Base-by-base conservation (phyloP, 2,329 filamentous ascomycete species). In the Trichophyton benhamiae region DNA sequence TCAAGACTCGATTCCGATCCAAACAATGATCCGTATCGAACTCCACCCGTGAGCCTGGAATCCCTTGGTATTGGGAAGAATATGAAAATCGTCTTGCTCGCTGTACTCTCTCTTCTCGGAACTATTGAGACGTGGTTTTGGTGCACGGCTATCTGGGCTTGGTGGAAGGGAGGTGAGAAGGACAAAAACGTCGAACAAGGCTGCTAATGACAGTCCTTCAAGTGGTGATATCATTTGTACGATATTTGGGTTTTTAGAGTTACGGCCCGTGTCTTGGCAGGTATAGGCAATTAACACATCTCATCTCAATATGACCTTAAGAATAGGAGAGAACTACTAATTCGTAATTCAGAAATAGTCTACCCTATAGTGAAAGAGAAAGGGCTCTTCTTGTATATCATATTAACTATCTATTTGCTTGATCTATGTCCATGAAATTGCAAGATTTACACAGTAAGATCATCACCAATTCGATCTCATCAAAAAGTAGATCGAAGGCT, bases 101-200 rank as follows among this genome's bases (percentile, higher is more conserved):
- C 9, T 11, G 20, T 48, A 8, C 20, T 48, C 17, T 25, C n/a
- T 20, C 20, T 48, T 3, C 44, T 25, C 13, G 20, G 20, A 20
- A 48, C 44, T 22, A 20, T 25, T 9, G 44, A 22, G 44, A 48
- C 9, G 22, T 48, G 17, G 20, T 22, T 48, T 48, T 48, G 44
- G 44, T 44, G 41, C 7, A 44, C 20, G 15, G 41, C 41, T n/a
- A 44, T 44, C 57, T 61, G 60, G 60, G 25, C 58, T 42, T 38
- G 42, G 53, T 33, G 30, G 17, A 52, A 27, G 55, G 60, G 57
- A 62, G 33, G 33, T 27, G 60, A 36, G 53, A 44, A 41, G 57
- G 22, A 20, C 30, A 20, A 38, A 48, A 9, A 44, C 8, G 3
- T 17, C 8, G 33, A 41, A 13, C 7, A 48, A 25, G 52, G 49